Base-by-base conservation (phyloP, 2,329 filamentous ascomycete species). In the Colletotrichum endophyticum region DNA sequence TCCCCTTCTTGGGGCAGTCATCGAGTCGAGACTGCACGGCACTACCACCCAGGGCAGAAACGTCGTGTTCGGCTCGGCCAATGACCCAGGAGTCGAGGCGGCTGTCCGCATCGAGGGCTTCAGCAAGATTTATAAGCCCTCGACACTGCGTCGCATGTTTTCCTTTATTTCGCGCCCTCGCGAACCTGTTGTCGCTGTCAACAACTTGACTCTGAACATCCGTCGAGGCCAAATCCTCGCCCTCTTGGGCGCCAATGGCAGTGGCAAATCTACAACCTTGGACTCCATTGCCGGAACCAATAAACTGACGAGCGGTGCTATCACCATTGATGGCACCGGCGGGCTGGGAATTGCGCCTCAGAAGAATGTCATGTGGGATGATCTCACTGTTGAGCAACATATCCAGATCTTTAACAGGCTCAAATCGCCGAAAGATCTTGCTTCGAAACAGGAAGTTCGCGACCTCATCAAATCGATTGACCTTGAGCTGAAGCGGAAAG, bases 291-390 rank as follows among this genome's bases (percentile, higher is more conserved):
- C 95, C 13, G 96, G 96, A 5, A 90, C 96, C 67, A 95, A 94
- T 80, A 94, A 91, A 61, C 89, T 96, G 27, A 95, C 95, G 0
- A 92, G 90, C 74, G 96, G 96, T 4, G 89, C 89, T 5, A 97
- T 98, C 79, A 91, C 91, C 28, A 93, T 98, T 62, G 93, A 96
- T 78, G 93, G 93, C 1, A 93, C 92, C 12, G 95, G 95, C 12
- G 95, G 95, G 0, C 89, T 98, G 25, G 96, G 96, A 16, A 93
- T 98, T 57, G 96, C 95, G 73, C 96, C 96, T 0, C 96, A 98
- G 83, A 96, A 96, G 87, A 98, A 98, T 80, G 96, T 98, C 8
- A 89, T 98, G 36, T 98, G 96, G 96, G 94, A 96, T 79, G 93
- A 96, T 74, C 86, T 98, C 72, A 98, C 95, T 0, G 95, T 98